Conservation (phyloP, 495 filamentous ascomycete genomes). For the Ramalina intermedia region DNA sequence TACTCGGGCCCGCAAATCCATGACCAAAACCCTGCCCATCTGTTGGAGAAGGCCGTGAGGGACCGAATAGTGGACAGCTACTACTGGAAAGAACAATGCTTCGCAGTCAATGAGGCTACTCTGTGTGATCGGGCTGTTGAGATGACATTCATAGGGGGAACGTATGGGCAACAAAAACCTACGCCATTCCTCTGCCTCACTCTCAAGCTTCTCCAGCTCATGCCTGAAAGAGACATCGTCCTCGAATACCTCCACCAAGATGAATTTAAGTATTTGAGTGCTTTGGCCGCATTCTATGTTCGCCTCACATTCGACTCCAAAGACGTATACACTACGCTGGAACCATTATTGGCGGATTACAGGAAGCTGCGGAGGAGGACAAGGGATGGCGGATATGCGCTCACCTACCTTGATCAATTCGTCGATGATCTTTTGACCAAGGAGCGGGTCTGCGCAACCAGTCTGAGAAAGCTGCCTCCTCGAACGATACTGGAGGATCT, state of each 20-base stretch:
- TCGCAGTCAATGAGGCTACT: conserved; percentile 81
- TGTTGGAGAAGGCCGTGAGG: conserved; percentile 83
- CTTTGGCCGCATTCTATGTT: conserved; percentile 81
- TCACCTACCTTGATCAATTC: conserved; percentile 86
- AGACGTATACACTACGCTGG: conserved; percentile 65
- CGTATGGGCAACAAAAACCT: conserved; percentile 70
- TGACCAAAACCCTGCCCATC: conserved; percentile 74
- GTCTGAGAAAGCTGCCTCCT: conserved; percentile 78
- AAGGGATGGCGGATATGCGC: conserved; percentile 47
- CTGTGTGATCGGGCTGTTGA: conserved; percentile 82
- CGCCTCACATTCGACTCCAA: conserved; percentile 74
- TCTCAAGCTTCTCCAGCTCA: conserved; percentile 87
- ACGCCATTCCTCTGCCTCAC: conserved; percentile 87
- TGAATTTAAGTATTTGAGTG: conserved; percentile 80
- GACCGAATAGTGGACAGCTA: conserved; percentile 89
- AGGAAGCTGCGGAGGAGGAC: conserved; percentile 68
- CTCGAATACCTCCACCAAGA: conserved; percentile 63
- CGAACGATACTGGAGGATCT: conserved; percentile 77
- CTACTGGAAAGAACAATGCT: conserved; percentile 98
- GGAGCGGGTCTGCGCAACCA: conserved; percentile 81
- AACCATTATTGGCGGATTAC: conserved; percentile 70
- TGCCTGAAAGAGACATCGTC: conserved; percentile 65
- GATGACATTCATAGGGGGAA: conserved; percentile 71
- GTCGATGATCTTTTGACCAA: conserved; percentile 83
- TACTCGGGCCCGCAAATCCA: conserved; percentile 53